These are phyloP conservation scores for Psilocybe subaeruginosa DNA, from an alignment of 768 basidiomycete species.

Conservation along the genomic window DNA sequence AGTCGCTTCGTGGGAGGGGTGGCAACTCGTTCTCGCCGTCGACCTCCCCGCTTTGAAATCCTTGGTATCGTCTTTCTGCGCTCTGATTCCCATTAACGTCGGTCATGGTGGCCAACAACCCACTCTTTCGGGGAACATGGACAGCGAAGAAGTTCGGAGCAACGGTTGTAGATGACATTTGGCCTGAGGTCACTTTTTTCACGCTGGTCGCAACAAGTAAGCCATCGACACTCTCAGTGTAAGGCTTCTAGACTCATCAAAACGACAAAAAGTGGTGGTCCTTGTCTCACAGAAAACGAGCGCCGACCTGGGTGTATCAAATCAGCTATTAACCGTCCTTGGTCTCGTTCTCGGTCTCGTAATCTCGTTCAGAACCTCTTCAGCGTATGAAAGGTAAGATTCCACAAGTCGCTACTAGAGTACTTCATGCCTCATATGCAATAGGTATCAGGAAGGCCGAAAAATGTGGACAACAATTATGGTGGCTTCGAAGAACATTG, in stretches of 20 bases:
- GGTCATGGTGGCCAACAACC: slow-evolving; percentile 31
- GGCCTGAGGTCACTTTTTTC: slow-evolving; percentile 66
- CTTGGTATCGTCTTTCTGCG: neutral
- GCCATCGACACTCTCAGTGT: slow-evolving; percentile 1
- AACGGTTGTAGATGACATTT: slow-evolving; percentile 65
- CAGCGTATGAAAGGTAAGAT: slow-evolving; percentile 62
- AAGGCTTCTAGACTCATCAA: neutral
- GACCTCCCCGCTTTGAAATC: neutral
- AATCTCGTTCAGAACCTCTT: slow-evolving; percentile 74
- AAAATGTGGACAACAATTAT: slow-evolving; percentile 72
- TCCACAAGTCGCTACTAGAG: neutral
- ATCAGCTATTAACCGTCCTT: slow-evolving; percentile 64
- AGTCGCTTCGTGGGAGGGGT: neutral
- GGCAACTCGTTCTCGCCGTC: neutral
- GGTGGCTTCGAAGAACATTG: slow-evolving; percentile 58
- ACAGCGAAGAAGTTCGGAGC: slow-evolving; percentile 54
- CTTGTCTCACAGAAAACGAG: slow-evolving; percentile 52
- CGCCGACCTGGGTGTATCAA: slow-evolving; percentile 53
- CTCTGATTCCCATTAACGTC: neutral
- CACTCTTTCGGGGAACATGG: slow-evolving; percentile 48
- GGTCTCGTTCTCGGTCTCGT: slow-evolving; percentile 76
- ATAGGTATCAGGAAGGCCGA: slow-evolving; percentile 68
- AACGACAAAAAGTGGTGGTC: slow-evolving; percentile 50
- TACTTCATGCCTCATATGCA: neutral
- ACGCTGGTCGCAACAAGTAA: slow-evolving; percentile 56